Base-by-base conservation (phyloP, 306 rosid species). In the Malus sieversii region DNA sequence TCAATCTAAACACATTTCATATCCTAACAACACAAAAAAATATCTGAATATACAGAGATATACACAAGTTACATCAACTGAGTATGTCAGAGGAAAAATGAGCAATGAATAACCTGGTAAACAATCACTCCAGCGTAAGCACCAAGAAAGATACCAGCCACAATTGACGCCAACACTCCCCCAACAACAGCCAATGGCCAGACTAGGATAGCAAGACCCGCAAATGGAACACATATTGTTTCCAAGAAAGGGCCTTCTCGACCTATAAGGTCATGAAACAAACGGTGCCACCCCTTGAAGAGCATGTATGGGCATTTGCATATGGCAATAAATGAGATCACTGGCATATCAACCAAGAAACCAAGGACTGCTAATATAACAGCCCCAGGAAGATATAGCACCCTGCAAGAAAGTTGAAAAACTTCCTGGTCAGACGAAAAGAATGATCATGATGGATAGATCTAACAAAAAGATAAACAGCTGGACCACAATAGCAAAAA, bases 181-280 rank as follows among this genome's bases (percentile, higher is more conserved):
- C 94, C 98, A 65, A 45, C 81, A 81, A 96, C 99, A 44, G 96
- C 99, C 86, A 92, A 82, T 69, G 99, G 99, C 99, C 98, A 96
- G 81, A 96, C 77, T 68, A 96, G 85, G 75, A 96, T 88, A 42
- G 91, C 97, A 81, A 96, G 99, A 74, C 99, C 99, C 0, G 99
- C 99, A 76, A 96, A 87, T 59, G 99, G 99, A 40, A 96, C 98
- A 59, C 99, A 96, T 76, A 96, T 96, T 30, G 98, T 90, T 83
- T 96, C 99, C 86, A 92, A 84, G 96, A 96, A 96, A 77, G 99
- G 99, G 69, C 99, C 99, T 86, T 96, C 99, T 10, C 99, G 98
- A 61, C 99, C 99, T 33, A 96, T 77, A 69, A 96, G 99, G 80
- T 96, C 99, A 67, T 90, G 96, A 88, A 96, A 90, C 90, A 96